A percentile compares a stretch with the other conserved stretches of the same genome.
Evolutionary conservation across 495 filamentous ascomycete species (phyloP).

Genomic region (Bacidia rubella): DNA sequence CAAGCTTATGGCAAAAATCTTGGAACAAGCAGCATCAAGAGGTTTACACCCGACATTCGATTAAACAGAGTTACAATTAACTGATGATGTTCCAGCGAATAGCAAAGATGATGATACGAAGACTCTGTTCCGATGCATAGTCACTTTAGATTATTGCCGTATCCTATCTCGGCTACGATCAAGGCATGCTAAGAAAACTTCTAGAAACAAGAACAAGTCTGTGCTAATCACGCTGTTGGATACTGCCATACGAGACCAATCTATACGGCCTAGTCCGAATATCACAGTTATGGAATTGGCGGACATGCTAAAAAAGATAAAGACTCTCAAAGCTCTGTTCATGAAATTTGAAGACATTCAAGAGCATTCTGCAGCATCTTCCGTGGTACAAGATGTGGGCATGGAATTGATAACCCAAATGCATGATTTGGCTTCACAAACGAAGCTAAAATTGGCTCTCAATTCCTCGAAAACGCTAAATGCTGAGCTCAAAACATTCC

Average conservation of each 20-base stretch:
- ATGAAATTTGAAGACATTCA: conserved; percentile 12
- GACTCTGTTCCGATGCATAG: conserved; percentile 16
- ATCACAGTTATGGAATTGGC: conserved; percentile 13
- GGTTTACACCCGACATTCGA: conserved; percentile 14
- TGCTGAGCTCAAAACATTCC: conserved; percentile 14
- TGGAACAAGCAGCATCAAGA: conserved; percentile 18
- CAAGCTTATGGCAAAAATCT: conserved; percentile 16
- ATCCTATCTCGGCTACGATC: conserved; percentile 22
- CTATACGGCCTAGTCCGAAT: conserved; percentile 8
- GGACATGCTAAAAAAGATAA: conserved; percentile 11
- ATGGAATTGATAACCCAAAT: conserved; percentile 11
- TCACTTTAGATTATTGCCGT: conserved; percentile 18
- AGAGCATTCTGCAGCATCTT: conserved; percentile 13
- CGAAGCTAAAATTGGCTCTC: conserved; percentile 10
- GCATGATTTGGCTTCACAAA: conserved; percentile 8
- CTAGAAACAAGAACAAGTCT: conserved; percentile 13
- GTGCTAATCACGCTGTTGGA: conserved; percentile 12
- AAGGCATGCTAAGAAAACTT: conserved; percentile 16
- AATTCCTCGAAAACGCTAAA: conserved; percentile 6
- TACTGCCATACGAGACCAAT: conserved; percentile 9
- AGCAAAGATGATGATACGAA: conserved; percentile 12
- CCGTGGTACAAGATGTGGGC: conserved; percentile 8
- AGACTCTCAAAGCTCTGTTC: conserved; percentile 13
- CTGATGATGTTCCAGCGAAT: conserved; percentile 12
- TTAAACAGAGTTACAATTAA: conserved; percentile 9